phyloP scores from a whole-genome alignment of 306 rosid species.

The Lablab purpureus region DNA sequence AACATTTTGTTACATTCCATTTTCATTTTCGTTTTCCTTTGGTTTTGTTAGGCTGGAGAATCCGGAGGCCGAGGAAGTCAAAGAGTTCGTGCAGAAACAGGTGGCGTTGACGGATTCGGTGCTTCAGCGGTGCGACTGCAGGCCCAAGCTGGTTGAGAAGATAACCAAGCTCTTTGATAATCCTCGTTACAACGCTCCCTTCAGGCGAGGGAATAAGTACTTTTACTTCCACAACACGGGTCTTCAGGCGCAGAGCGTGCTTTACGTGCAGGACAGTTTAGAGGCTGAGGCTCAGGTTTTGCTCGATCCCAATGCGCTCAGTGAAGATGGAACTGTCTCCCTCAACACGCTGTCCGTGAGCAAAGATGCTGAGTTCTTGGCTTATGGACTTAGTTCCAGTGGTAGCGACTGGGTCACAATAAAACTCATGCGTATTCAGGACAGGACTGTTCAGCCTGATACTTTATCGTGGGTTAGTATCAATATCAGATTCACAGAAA shows the following conservation, averaged over 20 bases:
- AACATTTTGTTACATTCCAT: neutral
- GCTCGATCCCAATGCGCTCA: constrained; percentile 86
- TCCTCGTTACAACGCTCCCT: constrained; percentile 83
- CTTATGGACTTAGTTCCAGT: constrained; percentile 84
- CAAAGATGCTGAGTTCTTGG: constrained; percentile 78
- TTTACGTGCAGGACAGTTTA: constrained; percentile 77
- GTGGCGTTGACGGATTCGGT: constrained; percentile 73
- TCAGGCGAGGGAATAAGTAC: constrained; percentile 61
- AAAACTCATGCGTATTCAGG: constrained; percentile 68
- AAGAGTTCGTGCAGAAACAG: constrained; percentile 79
- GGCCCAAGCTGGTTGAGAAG: constrained; percentile 61
- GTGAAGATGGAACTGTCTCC: constrained; percentile 84
- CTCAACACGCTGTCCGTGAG: constrained; percentile 61
- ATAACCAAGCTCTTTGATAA: constrained; percentile 81
- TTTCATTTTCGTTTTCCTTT: neutral
- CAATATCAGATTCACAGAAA: neutral
- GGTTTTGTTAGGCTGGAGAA: constrained; percentile 76
- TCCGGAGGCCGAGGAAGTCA: constrained; percentile 87
- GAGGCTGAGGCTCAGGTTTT: constrained; percentile 71
- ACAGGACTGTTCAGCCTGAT: constrained; percentile 60
- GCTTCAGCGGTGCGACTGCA: constrained; percentile 61
- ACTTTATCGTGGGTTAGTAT: constrained; percentile 76
- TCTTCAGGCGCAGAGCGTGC: constrained; percentile 82
- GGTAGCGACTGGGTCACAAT: constrained; percentile 95
- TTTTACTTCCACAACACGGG: constrained; percentile 90